These are phyloP conservation scores for Gossypium anomalum DNA, from an alignment of 345 rosid species.

Conservation along the genomic window DNA sequence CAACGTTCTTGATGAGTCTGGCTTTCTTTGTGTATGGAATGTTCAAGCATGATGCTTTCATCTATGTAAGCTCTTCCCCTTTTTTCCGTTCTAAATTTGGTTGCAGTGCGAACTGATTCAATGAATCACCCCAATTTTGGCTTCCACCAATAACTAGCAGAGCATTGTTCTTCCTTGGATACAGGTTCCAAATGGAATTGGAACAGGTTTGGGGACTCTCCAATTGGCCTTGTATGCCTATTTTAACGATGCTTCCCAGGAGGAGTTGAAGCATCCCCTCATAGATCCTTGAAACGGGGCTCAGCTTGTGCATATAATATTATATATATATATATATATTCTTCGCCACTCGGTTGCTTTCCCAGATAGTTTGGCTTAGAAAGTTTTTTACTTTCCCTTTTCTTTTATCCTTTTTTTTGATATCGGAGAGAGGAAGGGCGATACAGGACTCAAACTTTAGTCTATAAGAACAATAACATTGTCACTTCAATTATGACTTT, in stretches of 20 bases:
- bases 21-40: constrained; percentile 42
- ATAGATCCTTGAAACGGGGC: constrained; percentile 15
- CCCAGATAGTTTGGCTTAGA: not conserved
- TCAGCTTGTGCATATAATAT: constrained; percentile 18
- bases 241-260: constrained; percentile 24
- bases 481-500: no score
- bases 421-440: no score
- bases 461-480: no score
- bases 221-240: constrained; percentile 36
- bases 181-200: constrained; percentile 52
- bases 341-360: not conserved
- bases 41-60: constrained; percentile 39
- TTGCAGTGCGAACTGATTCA: not conserved
- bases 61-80: constrained; percentile 30
- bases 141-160: not conserved
- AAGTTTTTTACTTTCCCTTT: not conserved
- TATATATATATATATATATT: not conserved
- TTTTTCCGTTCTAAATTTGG: not conserved
- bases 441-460: no score
- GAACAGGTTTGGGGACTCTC: constrained; percentile 33
- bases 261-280: constrained; percentile 32
- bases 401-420: no score
- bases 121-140: not conserved
- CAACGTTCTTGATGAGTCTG: constrained; percentile 44
- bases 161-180: not conserved